Base-by-base conservation (phyloP, 2,329 filamentous ascomycete species). In the Talaromyces sp. region DNA sequence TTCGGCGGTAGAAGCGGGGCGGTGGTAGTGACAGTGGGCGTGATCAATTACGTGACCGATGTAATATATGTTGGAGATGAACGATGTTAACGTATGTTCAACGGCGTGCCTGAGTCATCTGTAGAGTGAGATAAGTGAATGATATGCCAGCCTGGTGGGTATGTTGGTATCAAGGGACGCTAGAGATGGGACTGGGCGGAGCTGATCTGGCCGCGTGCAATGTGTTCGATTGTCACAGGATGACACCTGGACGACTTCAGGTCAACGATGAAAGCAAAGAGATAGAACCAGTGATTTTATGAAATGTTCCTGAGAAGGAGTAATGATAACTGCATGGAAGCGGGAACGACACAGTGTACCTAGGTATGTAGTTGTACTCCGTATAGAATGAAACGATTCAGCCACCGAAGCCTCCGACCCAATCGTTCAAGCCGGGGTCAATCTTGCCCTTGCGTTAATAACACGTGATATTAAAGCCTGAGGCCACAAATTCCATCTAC, bases 121-220 rank as follows among this genome's bases (percentile, higher is more conserved):
- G 60, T 47, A 54, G 10, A 31, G 24, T 37, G 33, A 62, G 60
- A 54, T 52, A 43, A 62, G 47, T 37, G 19, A 61, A 49, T 22
- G 22, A 37, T 60, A 60, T 60, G 39, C 39, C 39, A 59, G 31
- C 37, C 31, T 35, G 50, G 14, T 27, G 9, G 47, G 22, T 31
- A 49, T 50, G 47, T 39, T 58, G 19, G 58, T 61, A 24, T 49
- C 35, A 45, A 39, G 47, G 47, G 31, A 59, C 59, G 45, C 59
- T 61, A 61, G 52, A 33, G 47, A 50, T 52, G 59, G 45, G 27
- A 61, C 31, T 52, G 19, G 43, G 58, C 24, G 39, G 56, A 41
- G 58, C 58, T 60, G 58, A 60, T 60, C 43, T 60, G 58, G 39
- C 58, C 59, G 33, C 59, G 59, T n/a, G 49, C 49, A 33, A 52